phyloP scores from a whole-genome alignment of 169 alveolate genomes.

The Fabrea salina region DNA sequence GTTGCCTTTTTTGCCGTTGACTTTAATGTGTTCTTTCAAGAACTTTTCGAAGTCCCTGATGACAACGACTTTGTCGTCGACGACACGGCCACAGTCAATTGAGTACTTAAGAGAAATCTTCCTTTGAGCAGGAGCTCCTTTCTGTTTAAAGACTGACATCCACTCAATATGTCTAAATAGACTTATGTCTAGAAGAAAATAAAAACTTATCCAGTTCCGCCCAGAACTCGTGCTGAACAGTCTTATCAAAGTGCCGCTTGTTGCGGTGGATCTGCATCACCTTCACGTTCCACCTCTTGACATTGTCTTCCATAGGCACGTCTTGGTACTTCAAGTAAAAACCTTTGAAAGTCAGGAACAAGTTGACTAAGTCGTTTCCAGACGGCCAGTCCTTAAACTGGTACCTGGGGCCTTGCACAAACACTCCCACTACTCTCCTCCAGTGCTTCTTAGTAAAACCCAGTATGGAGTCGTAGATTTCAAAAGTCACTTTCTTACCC shows the following conservation, averaged over 20 bases:
- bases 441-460: slow-evolving; percentile 59
- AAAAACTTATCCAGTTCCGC: slow-evolving; percentile 58
- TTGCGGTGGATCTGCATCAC: slow-evolving; percentile 50
- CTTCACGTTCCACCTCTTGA: slow-evolving; percentile 69
- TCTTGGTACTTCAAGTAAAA: slow-evolving; percentile 65
- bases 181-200: slow-evolving; percentile 47
- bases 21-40: slow-evolving; percentile 92
- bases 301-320: slow-evolving; percentile 51
- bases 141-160: neutral
- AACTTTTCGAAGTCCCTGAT: slow-evolving; percentile 91
- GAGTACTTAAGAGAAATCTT: neutral
- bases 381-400: slow-evolving; percentile 79
- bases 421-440: slow-evolving; percentile 76
- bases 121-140: neutral
- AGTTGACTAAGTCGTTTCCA: slow-evolving; percentile 44
- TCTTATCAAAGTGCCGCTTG: slow-evolving; percentile 69
- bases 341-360: slow-evolving; percentile 73
- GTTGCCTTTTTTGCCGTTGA: slow-evolving; percentile 94
- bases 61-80: slow-evolving; percentile 90
- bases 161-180: neutral
- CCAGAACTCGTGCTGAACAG: slow-evolving; percentile 76
- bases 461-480: slow-evolving; percentile 58
- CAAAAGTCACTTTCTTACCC: slow-evolving; percentile 60
- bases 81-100: slow-evolving; percentile 89
- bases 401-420: slow-evolving; percentile 73